These are phyloP conservation scores for Pulveroboletus sp. DNA, from an alignment of 768 basidiomycete species.

Conservation along the genomic window DNA sequence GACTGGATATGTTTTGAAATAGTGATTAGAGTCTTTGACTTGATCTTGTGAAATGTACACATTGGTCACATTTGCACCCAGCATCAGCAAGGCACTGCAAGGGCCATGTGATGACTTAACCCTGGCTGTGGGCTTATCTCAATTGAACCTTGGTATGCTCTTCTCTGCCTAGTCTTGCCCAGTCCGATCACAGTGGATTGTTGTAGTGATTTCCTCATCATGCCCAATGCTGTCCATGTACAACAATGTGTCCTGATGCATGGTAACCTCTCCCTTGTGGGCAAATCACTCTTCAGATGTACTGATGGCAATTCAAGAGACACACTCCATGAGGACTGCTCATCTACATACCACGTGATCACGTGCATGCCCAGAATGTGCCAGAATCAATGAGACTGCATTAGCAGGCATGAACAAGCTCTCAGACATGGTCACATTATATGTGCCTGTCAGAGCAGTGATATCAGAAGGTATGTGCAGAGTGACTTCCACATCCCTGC, in stretches of 20 bases:
- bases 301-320: constrained; percentile 73
- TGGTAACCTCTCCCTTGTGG: constrained; percentile 36
- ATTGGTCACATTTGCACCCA: constrained; percentile 32
- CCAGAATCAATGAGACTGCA: constrained; percentile 78
- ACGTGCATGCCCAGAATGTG: constrained; percentile 33
- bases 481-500: constrained; percentile 5
- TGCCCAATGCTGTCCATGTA: constrained; percentile 28
- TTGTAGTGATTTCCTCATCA: constrained; percentile 28
- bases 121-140: constrained; percentile 50
- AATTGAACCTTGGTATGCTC: constrained; percentile 38
- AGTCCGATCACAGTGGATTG: constrained; percentile 30
- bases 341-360: constrained; percentile 41
- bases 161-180: constrained; percentile 46
- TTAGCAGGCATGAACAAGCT: constrained; percentile 72
- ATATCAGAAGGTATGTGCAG: constrained; percentile 11
- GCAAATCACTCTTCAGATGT: constrained; percentile 59
- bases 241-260: constrained; percentile 16
- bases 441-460: constrained; percentile 11
- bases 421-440: constrained; percentile 51
- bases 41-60: constrained; percentile 45
- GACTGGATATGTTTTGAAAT: constrained; percentile 52
- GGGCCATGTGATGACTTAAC: constrained; percentile 35
- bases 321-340: constrained; percentile 65
- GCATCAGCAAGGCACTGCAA: constrained; percentile 30
- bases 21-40: constrained; percentile 54